Conservation (phyloP, 2,329 filamentous ascomycete species). For the Claviceps lovelessii region DNA sequence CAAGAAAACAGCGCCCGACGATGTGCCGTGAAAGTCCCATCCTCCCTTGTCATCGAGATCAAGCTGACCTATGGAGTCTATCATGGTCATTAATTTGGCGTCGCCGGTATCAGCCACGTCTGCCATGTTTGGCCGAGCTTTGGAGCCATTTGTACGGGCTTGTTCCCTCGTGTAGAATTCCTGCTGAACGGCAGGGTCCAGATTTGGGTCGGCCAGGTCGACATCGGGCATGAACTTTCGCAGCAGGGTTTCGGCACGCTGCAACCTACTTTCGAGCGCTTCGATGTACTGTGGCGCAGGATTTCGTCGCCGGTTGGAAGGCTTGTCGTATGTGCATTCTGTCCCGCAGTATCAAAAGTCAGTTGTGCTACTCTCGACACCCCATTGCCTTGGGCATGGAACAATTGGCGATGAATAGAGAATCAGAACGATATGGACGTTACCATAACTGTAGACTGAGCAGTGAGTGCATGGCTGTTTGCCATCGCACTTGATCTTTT, state of each 20-base stretch:
- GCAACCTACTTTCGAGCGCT: constrained; percentile 67
- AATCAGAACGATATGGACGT: constrained; percentile 16
- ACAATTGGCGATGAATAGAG: neutral
- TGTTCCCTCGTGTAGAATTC: constrained; percentile 45
- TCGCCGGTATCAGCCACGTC: constrained; percentile 39
- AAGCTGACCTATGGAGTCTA: constrained; percentile 77
- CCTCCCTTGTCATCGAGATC: constrained; percentile 84
- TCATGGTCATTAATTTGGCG: constrained; percentile 79
- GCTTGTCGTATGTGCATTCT: constrained; percentile 95
- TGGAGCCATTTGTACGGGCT: constrained; percentile 30
- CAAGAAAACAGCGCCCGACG: constrained; percentile 81
- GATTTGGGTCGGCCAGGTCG: constrained; percentile 69
- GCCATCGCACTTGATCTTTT: constrained; percentile 80
- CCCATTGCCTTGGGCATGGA: neutral
- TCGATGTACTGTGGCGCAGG: constrained; percentile 89
- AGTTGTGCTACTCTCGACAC: neutral
- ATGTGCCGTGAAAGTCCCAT: constrained; percentile 91
- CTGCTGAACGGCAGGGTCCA: constrained; percentile 64
- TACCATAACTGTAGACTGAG: constrained; percentile 97
- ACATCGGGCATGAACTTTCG: constrained; percentile 70
- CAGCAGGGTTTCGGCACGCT: constrained; percentile 68
- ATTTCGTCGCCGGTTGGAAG: constrained; percentile 79
- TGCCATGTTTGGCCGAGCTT: constrained; percentile 24
- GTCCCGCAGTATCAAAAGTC: neutral
- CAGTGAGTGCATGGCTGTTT: constrained; percentile 90